Evolutionary conservation across 73 alveolate species (phyloP).

Genomic region (Symbiodinium natans): DNA sequence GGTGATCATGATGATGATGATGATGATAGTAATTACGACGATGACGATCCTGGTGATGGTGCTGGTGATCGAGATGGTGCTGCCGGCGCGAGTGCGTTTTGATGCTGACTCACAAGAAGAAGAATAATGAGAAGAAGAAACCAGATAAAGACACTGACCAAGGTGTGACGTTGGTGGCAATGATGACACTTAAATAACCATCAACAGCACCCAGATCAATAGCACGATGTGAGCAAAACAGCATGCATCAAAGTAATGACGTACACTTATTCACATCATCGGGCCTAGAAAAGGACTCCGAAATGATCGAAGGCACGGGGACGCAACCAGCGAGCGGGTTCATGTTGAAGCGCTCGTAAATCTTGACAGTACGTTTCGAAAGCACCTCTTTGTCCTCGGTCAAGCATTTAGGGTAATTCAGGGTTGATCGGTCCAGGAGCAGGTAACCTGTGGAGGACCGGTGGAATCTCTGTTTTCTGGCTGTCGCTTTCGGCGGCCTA

Average conservation of each 20-base stretch:
- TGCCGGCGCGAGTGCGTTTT: no score
- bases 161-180: neutral
- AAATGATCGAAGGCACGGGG: neutral
- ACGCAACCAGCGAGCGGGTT: neutral
- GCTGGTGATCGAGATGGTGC: no score
- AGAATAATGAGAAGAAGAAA: no score
- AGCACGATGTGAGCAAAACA: no score
- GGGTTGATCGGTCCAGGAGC: no score
- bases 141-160: neutral
- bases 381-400: neutral
- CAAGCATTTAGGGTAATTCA: no score
- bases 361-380: neutral
- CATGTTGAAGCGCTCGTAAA: neutral
- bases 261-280: no score
- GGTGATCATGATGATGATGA: neutral
- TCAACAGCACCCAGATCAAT: no score
- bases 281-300: no score
- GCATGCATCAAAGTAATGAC: no score
- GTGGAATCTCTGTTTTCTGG: neutral
- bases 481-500: no score
- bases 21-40: neutral
- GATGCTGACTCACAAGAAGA: no score
- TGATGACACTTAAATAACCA: neutral
- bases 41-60: neutral
- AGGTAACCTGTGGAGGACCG: neutral